Evolutionary conservation across 768 basidiomycete genomes (phyloP), one percentile per base, ranked within the genome.

Genomic region (Kwoniella mangroviensis): DNA sequence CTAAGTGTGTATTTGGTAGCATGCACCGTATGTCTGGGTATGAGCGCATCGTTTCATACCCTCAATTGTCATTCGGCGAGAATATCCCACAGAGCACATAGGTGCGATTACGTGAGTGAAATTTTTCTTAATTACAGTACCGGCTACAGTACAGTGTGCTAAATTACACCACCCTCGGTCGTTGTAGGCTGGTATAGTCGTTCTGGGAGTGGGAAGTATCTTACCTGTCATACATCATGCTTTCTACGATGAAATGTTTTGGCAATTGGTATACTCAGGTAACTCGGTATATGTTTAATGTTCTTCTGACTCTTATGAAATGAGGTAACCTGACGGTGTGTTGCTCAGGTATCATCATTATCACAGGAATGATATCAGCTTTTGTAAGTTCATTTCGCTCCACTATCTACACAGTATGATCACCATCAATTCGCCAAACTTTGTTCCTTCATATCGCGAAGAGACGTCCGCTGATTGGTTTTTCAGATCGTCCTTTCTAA

Each of bases 211-310:
- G 54, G 93, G 93, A 26, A 93, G 92, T 42, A 90, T 90, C 81
- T 88, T 88, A 73, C 91, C 93, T 6, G 88, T 86, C 71, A 84
- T 94, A 51, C 91, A 90, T 78, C 93, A 92, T 79, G 90, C 91
- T 65, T 83, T 90, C 76, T 56, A 71, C 53, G 64, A 59, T 34
- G 52, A 75, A 40, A n/a, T 66, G 49, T 41, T 63, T n/a, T 64
- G 70, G 26, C 73, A 69, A 51, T 61, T 57, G 28, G 65, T 79
- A 45, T 78, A 74, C 71, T 78, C 75, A 63, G 59, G 65, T 75
- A 65, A 64, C 75, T 34, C 34, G 34, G 6, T 62, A 10, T 15
- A 13, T 28, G 2, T 22, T 21, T 13, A 56, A 22, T 26, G 7
- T n/a, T 11, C 40, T 56, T 57, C 42, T 52, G 45, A 49, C 34